Base-by-base conservation (phyloP, 1,284 basidiomycete species). In the Sporisorium exsertum region DNA sequence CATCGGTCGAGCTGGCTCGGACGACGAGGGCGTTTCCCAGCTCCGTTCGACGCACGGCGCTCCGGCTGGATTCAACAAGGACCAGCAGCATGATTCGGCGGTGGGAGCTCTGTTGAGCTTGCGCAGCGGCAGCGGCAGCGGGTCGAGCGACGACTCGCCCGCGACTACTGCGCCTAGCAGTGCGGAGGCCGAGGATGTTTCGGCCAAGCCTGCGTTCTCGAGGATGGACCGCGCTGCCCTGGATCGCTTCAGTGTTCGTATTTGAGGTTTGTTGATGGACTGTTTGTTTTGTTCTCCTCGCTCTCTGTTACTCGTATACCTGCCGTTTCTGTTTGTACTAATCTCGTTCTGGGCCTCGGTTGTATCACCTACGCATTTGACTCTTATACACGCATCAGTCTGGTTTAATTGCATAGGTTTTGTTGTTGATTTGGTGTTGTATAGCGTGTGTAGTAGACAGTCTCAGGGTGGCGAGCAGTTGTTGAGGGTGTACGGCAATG, bases 91-190 rank as follows among this genome's bases (percentile, higher is more conserved):
- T 40, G 70, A 70, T 33, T 72, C 70, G n/a, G 76, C 72, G 1
- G 72, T 78, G 2, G 76, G 76, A 9, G 76, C 76, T 0, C 53
- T 78, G 43, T 53, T 78, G 18, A 74, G 72, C 56, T 35, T 78
- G 35, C 67, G 76, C n/a, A 68, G 64, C 56, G 63, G 72, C 26
- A 67, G 56, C 12, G 72, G 72, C 8, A 67, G 56, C 8, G 72
- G 72, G 5, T 68, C 59, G 10, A 67, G 65, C 53, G 74, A 77
- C 43, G 69, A 68, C 40, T 46, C 58, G n/a, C 58, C 70, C 1
- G 4, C 70, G 2, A 68, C 66, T 2, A 46, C 70, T 3, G 55
- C 69, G 2, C 66, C 61, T 1, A 72, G 51, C 43, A 64, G 51
- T n/a, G 47, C 32, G 22, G 70, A 64, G 8, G 58, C 29, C 2